Conservation (phyloP, 345 rosid genomes). For the Balakata baccata region DNA sequence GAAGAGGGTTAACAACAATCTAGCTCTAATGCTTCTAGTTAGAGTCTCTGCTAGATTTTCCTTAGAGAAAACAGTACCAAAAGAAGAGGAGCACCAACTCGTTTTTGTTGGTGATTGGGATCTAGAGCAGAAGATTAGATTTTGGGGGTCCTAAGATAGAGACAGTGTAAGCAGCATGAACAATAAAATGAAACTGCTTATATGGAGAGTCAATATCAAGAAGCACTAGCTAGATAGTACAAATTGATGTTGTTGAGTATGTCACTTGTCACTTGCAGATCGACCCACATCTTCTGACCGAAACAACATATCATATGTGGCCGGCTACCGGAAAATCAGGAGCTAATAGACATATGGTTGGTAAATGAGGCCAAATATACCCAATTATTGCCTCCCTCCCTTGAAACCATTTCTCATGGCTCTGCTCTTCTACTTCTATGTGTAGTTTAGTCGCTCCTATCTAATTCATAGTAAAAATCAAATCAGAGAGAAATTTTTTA, state of each 20-base stretch:
- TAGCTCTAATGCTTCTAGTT: background rate
- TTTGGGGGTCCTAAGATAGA: background rate
- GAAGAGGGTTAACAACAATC: too few relatives aligned
- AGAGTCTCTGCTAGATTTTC: background rate
- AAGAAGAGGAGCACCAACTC: too few relatives aligned
- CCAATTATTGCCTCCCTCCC: background rate
- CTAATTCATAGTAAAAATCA: too few relatives aligned
- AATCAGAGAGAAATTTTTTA: too few relatives aligned
- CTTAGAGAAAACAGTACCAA: too few relatives aligned
- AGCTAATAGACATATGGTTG: slow-evolving; percentile 28
- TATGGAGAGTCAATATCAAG: background rate
- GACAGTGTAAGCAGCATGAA: background rate
- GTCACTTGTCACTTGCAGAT: background rate
- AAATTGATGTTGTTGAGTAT: background rate
- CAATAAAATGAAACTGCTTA: background rate
- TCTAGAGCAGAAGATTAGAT: background rate
- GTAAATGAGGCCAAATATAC: slow-evolving; percentile 33
- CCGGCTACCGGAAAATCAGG: slow-evolving; percentile 35
- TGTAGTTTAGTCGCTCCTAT: slow-evolving; percentile 11
- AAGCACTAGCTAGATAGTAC: background rate
- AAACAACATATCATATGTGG: background rate
- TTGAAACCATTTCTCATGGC: background rate
- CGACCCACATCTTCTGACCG: background rate
- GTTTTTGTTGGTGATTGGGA: background rate
- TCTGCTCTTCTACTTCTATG: background rate